phyloP scores from a whole-genome alignment of 306 rosid species.

The Biancaea sappan region DNA sequence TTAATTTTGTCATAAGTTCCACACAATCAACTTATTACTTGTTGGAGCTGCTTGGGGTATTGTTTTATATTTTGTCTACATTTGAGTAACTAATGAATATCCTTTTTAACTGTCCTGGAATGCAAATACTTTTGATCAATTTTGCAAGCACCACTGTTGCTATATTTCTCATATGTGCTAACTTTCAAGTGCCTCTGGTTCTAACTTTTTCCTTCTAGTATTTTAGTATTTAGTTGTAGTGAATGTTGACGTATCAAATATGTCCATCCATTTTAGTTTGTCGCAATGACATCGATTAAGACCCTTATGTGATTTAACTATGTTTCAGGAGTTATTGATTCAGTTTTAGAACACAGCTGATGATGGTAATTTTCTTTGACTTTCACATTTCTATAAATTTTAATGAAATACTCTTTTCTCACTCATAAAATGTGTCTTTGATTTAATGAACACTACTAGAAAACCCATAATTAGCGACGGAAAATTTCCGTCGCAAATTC shows the following conservation, averaged over 20 bases:
- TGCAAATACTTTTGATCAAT: constrained; percentile 62
- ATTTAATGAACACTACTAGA: no score
- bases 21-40: no score
- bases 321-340: constrained; percentile 67
- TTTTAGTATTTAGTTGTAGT: not conserved
- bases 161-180: not conserved
- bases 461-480: no score
- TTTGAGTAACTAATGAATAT: constrained; percentile 8
- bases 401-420: not conserved
- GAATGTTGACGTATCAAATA: not conserved
- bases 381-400: not conserved
- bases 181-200: constrained; percentile 61
- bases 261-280: not conserved
- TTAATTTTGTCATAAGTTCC: no score
- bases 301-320: not conserved
- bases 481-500: no score
- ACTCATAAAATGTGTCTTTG: no score
- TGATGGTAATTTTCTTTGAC: constrained; percentile 44
- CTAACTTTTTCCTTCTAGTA: not conserved
- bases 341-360: constrained; percentile 70
- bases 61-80: not conserved
- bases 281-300: not conserved
- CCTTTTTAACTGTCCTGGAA: not conserved
- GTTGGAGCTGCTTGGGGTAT: not conserved
- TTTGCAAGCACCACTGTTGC: constrained; percentile 43